phyloP scores from a whole-genome alignment of 805 yeast species.

The Starmerella khaoyaiensis region DNA sequence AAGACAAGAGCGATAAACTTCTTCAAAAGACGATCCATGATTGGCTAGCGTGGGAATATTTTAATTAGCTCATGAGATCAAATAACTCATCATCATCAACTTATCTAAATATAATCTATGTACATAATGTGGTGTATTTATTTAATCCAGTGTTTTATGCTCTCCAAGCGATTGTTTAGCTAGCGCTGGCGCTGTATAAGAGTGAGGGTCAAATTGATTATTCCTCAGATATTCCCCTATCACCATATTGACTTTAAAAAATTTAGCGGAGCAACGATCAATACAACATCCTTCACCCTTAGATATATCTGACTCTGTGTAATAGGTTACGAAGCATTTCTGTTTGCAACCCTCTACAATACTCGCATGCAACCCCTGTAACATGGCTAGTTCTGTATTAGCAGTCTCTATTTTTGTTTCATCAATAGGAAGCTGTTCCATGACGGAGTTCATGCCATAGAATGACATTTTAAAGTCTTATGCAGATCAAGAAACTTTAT shows the following conservation, averaged over 20 bases:
- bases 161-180: constrained; percentile 19
- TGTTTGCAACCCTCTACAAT: constrained; percentile 49
- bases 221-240: constrained; percentile 24
- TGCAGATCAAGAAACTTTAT: too few species aligned
- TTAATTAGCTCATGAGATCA: neutral
- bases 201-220: constrained; percentile 11
- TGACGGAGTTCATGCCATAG: constrained; percentile 22
- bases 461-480: constrained; percentile 30
- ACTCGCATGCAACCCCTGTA: constrained; percentile 25
- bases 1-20: constrained; percentile 26
- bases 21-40: constrained; percentile 29
- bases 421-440: constrained; percentile 25
- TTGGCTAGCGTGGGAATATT: constrained; percentile 14
- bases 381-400: constrained; percentile 26
- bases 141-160: constrained; percentile 11
- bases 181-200: constrained; percentile 12
- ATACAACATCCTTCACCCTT: constrained; percentile 76
- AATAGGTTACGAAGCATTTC: constrained; percentile 78
- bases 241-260: constrained; percentile 49
- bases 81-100: neutral
- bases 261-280: constrained; percentile 78
- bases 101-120: neutral
- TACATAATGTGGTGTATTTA: neutral
- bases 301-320: constrained; percentile 69
- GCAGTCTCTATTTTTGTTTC: constrained; percentile 26